phyloP scores from a whole-genome alignment of 2,329 filamentous ascomycete species.

The Westerdykella sp. region DNA sequence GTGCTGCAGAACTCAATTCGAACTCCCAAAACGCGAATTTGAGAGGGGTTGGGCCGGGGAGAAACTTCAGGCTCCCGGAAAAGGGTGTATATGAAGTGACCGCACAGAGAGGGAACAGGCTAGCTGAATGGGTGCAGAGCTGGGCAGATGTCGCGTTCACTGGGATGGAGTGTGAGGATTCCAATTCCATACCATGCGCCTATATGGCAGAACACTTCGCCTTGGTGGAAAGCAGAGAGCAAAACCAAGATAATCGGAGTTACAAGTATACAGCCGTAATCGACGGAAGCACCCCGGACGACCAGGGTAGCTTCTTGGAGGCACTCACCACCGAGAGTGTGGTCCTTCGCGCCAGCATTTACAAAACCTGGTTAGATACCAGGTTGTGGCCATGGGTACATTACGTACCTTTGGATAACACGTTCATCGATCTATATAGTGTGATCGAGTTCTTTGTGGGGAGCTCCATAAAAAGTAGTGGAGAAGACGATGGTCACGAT shows the following conservation, averaged over 20 bases:
- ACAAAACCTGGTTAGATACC: slow-evolving; percentile 70
- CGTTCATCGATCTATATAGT: slow-evolving; percentile 60
- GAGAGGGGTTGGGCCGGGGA: slow-evolving; percentile 21
- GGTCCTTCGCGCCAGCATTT: slow-evolving; percentile 71
- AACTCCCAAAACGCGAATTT: slow-evolving; percentile 11
- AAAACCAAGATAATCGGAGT: neutral
- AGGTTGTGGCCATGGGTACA: slow-evolving; percentile 68
- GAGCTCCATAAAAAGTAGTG: slow-evolving; percentile 37
- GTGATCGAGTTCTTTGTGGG: slow-evolving; percentile 70
- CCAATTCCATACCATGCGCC: slow-evolving; percentile 36
- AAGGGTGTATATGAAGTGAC: slow-evolving; percentile 17
- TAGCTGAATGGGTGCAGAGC: slow-evolving; percentile 34
- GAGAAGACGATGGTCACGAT: slow-evolving; percentile 39
- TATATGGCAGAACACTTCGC: slow-evolving; percentile 41
- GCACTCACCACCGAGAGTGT: slow-evolving; percentile 61
- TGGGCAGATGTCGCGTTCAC: slow-evolving; percentile 39
- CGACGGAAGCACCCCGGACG: slow-evolving; percentile 48
- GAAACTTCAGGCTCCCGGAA: slow-evolving; percentile 38
- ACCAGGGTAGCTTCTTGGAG: slow-evolving; percentile 18
- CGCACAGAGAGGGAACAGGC: slow-evolving; percentile 11
- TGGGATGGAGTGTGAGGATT: slow-evolving; percentile 38
- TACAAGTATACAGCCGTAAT: slow-evolving; percentile 55
- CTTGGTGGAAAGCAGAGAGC: neutral
- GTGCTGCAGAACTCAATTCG: slow-evolving; percentile 40
- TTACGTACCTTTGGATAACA: slow-evolving; percentile 73